These are phyloP conservation scores for Eutrema yunnanense DNA, from an alignment of 345 rosid genomes.

Conservation along the genomic window DNA sequence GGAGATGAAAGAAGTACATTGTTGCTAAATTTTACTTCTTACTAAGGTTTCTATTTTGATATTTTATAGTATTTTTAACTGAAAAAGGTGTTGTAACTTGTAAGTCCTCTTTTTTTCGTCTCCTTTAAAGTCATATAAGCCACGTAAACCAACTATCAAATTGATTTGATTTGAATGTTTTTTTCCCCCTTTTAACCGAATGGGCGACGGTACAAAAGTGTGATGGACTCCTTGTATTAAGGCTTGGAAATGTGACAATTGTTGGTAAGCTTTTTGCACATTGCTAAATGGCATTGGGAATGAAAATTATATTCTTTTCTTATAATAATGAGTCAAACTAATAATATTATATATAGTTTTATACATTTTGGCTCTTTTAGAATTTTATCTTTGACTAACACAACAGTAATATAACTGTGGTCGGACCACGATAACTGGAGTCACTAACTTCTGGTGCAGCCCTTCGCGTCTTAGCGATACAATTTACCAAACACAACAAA, in stretches of 20 bases:
- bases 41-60: slow-evolving; percentile 5
- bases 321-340: slow-evolving; percentile 17
- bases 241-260: slow-evolving; percentile 22
- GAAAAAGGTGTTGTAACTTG: background rate
- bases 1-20: background rate
- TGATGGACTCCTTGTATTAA: slow-evolving; percentile 27
- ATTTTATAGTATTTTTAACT: background rate
- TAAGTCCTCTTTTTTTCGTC: background rate
- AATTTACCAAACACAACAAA: background rate
- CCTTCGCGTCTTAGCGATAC: background rate
- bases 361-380: slow-evolving; percentile 7
- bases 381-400: slow-evolving; percentile 18
- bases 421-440: slow-evolving; percentile 10
- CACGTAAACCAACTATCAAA: background rate
- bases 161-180: background rate
- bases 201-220: slow-evolving; percentile 15
- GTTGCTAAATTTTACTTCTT: background rate
- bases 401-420: slow-evolving; percentile 2
- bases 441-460: background rate
- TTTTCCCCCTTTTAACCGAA: background rate
- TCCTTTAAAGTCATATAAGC: background rate
- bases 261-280: slow-evolving; percentile 20
- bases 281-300: slow-evolving; percentile 33
- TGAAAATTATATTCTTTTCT: slow-evolving; percentile 13
- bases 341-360: background rate